These are phyloP conservation scores for Filosporella fistucella DNA, from an alignment of 495 filamentous ascomycete species.

Conservation along the genomic window DNA sequence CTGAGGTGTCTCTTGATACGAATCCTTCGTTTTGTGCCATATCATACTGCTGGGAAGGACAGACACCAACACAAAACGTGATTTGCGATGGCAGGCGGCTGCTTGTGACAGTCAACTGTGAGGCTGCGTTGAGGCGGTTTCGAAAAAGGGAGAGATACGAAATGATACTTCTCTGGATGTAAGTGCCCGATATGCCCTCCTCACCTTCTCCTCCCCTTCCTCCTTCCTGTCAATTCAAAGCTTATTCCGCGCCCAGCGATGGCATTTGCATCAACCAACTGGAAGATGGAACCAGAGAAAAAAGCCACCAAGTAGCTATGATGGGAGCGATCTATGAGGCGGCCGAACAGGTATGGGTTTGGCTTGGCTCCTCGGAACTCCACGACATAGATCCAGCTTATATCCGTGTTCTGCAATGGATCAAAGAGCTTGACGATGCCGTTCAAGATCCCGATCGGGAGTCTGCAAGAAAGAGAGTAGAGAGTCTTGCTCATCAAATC, in stretches of 20 bases:
- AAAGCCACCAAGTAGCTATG: conserved; percentile 27
- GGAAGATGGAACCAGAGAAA: conserved; percentile 20
- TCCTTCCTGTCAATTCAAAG: too few species aligned
- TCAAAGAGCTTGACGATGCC: not conserved
- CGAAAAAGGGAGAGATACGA: not conserved
- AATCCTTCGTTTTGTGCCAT: too few species aligned
- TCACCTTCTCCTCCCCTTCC: too few species aligned
- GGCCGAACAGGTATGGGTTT: not conserved
- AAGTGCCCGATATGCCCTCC: too few species aligned
- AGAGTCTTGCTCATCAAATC: too few species aligned
- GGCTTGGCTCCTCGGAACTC: not conserved
- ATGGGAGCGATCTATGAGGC: conserved; percentile 17
- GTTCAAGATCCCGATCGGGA: too few species aligned
- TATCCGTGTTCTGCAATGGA: not conserved
- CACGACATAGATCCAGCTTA: not conserved
- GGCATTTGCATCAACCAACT: not conserved
- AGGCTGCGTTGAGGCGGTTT: not conserved
- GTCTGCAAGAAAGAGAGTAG: too few species aligned
- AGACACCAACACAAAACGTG: not conserved
- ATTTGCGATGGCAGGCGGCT: not conserved
- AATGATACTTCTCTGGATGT: not conserved
- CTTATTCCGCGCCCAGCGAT: too few species aligned
- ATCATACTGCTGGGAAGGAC: conserved; percentile 1
- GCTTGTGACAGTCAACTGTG: conserved; percentile 1
- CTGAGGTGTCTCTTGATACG: not conserved